Evolutionary conservation across 495 filamentous ascomycete genomes (phyloP), one percentile per base, ranked within the genome.

Genomic region (Lichenothelia convexa): DNA sequence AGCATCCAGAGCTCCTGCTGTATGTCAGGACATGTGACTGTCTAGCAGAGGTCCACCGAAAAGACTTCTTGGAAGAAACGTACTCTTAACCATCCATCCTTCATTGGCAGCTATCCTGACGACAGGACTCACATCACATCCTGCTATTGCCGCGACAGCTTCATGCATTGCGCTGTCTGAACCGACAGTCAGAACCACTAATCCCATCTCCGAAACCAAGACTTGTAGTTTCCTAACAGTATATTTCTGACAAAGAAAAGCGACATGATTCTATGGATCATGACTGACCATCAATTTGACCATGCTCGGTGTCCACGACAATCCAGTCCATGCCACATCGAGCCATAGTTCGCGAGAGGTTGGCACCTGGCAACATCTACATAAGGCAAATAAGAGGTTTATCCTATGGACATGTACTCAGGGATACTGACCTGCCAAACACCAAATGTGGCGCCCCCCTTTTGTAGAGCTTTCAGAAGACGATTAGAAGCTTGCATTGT

Each of bases 101-200:
- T 59, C 54, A 38, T 53, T 54, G 19, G 51, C 57, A 11, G 54
- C 42, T 6, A 61, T 55, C 11, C 57, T 44, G 26, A 61, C 56
- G 13, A 59, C 37, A 21, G 57, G 57, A n/a, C 40, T 46, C 24
- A 56, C 44, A 26, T 48, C 50, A 26, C 43, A 49, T 18, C 48
- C 48, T 24, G 56, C 54, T 16, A 61, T 55, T 34, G 57, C 54
- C 13, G 78, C 73, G 21, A 87, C 80, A 2, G 78, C 71, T 41
- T 85, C 80, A 48, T 89, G 82, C 83, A 89, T 89, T 9, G 70
- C 65, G 24, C 68, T 70, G 56, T 87, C 79, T 65, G n/a, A n/a
- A n/a, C n/a, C n/a, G n/a, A n/a, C n/a, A n/a, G n/a, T n/a, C n/a
- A n/a, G n/a, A 35, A 33, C 6, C n/a, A n/a, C n/a, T n/a, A n/a